Evolutionary conservation across 805 yeast genomes (phyloP).

Genomic region (Metschnikowia peoriensis): DNA sequence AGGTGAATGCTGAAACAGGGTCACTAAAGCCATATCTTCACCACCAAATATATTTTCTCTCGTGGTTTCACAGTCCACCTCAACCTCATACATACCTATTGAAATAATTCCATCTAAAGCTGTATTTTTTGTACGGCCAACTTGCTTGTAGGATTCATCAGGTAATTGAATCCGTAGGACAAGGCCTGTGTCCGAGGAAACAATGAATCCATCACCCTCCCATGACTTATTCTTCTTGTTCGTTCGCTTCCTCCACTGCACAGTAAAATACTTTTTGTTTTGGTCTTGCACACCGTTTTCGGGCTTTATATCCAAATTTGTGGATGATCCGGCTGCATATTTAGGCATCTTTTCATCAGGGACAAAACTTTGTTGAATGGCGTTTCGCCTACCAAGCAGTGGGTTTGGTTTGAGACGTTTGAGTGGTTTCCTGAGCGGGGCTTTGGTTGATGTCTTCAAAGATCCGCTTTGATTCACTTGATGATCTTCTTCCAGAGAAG

Average conservation of each 20-base stretch:
- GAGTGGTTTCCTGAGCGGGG: background rate
- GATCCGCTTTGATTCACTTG: background rate
- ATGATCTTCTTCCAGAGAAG: background rate
- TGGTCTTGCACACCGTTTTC: background rate
- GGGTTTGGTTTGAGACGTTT: slow-evolving; percentile 7
- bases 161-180: slow-evolving; percentile 28
- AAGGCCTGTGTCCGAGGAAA: slow-evolving; percentile 25
- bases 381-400: background rate
- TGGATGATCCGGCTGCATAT: background rate
- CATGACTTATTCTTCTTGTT: slow-evolving; percentile 84
- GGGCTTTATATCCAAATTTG: background rate
- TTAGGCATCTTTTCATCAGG: background rate
- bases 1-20: background rate
- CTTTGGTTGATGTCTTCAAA: background rate
- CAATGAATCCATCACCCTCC: slow-evolving; percentile 85
- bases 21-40: background rate
- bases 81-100: slow-evolving; percentile 61
- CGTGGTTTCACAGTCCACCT: slow-evolving; percentile 41
- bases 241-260: slow-evolving; percentile 70
- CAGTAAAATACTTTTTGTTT: slow-evolving; percentile 22
- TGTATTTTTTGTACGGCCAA: slow-evolving; percentile 14
- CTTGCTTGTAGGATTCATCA: slow-evolving; percentile 22
- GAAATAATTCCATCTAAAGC: slow-evolving; percentile 32
- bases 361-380: background rate
- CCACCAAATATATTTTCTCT: slow-evolving; percentile 8